Evolutionary conservation across 257 asterid species (phyloP).

Genomic region (Leptodermis oblonga): DNA sequence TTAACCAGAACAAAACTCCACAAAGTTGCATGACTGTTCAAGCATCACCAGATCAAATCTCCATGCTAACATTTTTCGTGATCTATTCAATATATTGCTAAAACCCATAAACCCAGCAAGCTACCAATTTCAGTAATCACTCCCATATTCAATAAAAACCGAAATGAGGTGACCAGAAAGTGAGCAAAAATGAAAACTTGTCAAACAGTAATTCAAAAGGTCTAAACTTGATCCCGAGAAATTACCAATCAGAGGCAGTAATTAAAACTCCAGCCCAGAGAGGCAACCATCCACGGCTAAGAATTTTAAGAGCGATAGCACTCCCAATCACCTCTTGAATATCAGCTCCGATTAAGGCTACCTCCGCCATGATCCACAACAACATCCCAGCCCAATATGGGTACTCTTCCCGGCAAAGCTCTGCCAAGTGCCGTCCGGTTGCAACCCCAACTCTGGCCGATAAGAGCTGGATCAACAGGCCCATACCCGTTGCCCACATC

Average conservation of each 20-base stretch:
- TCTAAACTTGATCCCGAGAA: background rate
- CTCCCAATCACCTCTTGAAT: conserved; percentile 98
- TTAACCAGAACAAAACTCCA: background rate
- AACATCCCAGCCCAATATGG: conserved; percentile 75
- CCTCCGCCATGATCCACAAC: conserved; percentile 91
- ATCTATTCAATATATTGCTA: background rate
- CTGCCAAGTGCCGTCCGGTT: conserved; percentile 94
- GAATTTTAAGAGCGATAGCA: conserved; percentile 87
- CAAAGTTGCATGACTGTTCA: background rate
- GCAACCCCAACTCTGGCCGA: conserved; percentile 83
- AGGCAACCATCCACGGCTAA: conserved; percentile 72
- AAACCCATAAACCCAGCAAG: background rate
- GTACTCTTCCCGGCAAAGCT: conserved; percentile 87
- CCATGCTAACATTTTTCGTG: background rate
- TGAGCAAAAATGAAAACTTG: background rate
- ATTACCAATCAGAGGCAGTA: conserved; percentile 90
- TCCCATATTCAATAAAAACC: background rate
- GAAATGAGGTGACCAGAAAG: background rate
- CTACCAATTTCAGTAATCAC: background rate
- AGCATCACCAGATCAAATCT: background rate
- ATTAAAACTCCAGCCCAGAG: conserved; percentile 87
- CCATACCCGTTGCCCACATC: conserved; percentile 93
- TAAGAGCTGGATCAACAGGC: conserved; percentile 73
- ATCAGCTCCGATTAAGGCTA: conserved; percentile 91
- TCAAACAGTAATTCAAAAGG: background rate